Evolutionary conservation across 169 alveolate species (phyloP), one percentile per base, ranked within the genome.

Genomic region (Theileria sp.): DNA sequence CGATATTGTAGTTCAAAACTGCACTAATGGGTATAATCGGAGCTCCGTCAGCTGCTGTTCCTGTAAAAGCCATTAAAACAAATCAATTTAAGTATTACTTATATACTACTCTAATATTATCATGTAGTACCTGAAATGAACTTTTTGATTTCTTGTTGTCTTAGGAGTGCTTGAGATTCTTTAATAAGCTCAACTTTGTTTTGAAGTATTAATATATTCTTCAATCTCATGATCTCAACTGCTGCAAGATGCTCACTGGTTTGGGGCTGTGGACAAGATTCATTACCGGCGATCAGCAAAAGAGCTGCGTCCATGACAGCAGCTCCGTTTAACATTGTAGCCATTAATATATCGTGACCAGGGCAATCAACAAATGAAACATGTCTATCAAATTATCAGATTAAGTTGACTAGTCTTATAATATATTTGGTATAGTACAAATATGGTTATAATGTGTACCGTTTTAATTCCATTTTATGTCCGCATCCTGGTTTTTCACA

Each of bases 171-270:
- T 93, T 95, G 96, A 62, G 96, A 95, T 78, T 95, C 99, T 91
- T 96, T 97, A 80, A 97, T 97, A 81, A 97, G 93, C 93, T 98
- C 99, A 60, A 98, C 99, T 93, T 98, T 97, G 92, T 97, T 97
- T 92, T 98, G 98, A 67, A 98, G 88, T 56, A 98, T 98, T 78
- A 98, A 94, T 70, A 98, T 95, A 90, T 98, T 97, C 87, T 97
- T 95, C 38, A 98, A 92, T 82, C 98, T 95, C 99, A 98, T 97
- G 87, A 98, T 98, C 87, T 98, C 99, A 30, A 98, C 98, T 12
- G 99, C 99, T 30, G 99, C 99, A 64, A 98, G 89, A 87, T 98
- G 99, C 81, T 98, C 99, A n/a, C 97, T 89, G n/a, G 99, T 98
- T 86, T 98, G 98, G 17, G 99, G 99, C 85, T 97, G 98, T 17